Evolutionary conservation across 345 rosid genomes (phyloP), one percentile per base, ranked within the genome.

Genomic region (Aquilaria sinensis): DNA sequence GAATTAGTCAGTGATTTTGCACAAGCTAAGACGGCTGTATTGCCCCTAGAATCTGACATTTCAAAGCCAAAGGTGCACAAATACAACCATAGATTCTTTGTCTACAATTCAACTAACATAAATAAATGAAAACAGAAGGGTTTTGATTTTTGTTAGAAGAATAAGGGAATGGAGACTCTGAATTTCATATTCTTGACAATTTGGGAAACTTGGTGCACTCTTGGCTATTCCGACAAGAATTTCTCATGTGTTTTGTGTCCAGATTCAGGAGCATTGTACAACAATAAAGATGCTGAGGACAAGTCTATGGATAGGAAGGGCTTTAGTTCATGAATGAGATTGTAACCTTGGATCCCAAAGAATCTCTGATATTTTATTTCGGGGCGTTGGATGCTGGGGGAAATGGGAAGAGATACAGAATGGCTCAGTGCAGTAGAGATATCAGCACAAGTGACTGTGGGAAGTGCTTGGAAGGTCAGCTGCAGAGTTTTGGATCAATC

Each of bases 361-460:
- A 51, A 64, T 70, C 63, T 3, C 53, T 53, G 37, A 66, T 76
- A 77, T 78, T 74, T 57, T 62, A 74, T n/a, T 64, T 68, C 0
- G 63, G 49, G 0, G 65, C 55, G 12, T 37, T 74, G 47, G 77
- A 78, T 65, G 72, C 58, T 5, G 79, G 77, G 10, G 60, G 56
- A 54, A 57, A 15, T 14, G 83, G 77, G 60, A 81, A 64, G 72
- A 66, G 85, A 63, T 78, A 75, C 59, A 80, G 77, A n/a, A 71
- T 81, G 82, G 80, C 74, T 61, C 83, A 78, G 49, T 78, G 81
- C 60, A 71, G 51, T 15, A 69, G 79, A 53, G 85, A 71, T 57
- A 58, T 78, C 48, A 70, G 73, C 32, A 58, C 56, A 16, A 62
- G 49, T 9, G 75, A 76, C 14, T 81, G 81, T 47, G 31, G 72